Percentiles rank a stretch among this genome's conserved stretches.
Evolutionary conservation across 2,329 filamentous ascomycete genomes (phyloP).

Genomic region (Exophiala oligosperma): DNA sequence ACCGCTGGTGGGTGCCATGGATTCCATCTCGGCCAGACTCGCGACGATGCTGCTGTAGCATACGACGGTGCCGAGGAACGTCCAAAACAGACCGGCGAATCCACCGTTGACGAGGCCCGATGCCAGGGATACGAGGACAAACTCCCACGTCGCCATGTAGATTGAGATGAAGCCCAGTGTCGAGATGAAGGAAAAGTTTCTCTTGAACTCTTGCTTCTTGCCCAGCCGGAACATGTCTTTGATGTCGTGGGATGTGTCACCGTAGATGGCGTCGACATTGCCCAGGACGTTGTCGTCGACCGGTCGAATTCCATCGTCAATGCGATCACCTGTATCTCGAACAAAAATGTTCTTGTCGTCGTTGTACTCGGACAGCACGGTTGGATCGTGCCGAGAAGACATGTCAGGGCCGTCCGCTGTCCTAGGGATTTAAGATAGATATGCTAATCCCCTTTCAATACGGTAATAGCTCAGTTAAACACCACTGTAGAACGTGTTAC

Average conservation of each 20-base stretch:
- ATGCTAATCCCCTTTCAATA: too few species aligned
- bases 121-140: slow-evolving; percentile 13
- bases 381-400: too few species aligned
- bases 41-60: slow-evolving; percentile 60
- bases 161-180: slow-evolving; percentile 40
- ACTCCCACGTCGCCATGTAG: slow-evolving; percentile 42
- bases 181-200: slow-evolving; percentile 34
- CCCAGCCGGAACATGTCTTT: slow-evolving; percentile 11
- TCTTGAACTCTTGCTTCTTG: slow-evolving; percentile 14
- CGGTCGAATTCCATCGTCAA: background rate
- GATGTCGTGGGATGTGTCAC: background rate
- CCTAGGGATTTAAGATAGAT: too few species aligned
- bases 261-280: background rate
- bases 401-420: too few species aligned
- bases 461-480: too few species aligned
- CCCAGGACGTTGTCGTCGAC: background rate
- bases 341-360: background rate
- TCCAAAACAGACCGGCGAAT: slow-evolving; percentile 31
- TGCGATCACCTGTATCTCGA: background rate
- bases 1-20: slow-evolving; percentile 33
- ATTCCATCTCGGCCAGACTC: slow-evolving; percentile 64
- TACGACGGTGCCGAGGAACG: slow-evolving; percentile 54
- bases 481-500: too few species aligned
- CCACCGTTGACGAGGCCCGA: slow-evolving; percentile 21
- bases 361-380: background rate